Conservation (phyloP, 1,139 yeast genomes). For the Suhomyces anneliseae region DNA sequence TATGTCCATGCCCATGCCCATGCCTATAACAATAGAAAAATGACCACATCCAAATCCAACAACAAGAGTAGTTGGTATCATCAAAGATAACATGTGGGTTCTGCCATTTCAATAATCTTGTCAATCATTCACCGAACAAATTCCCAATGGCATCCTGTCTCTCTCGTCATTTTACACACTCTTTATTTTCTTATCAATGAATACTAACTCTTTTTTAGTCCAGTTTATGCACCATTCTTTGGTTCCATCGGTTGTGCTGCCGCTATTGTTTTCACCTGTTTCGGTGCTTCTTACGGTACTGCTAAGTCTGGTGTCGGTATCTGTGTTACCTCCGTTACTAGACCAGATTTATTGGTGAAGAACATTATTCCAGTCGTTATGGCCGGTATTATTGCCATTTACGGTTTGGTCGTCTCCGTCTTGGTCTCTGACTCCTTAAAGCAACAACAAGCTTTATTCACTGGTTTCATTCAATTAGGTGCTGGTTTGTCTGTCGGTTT, state of each 20-base stretch:
- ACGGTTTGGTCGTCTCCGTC: conserved; percentile 96
- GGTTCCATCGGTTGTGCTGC: conserved; percentile 99
- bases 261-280: conserved; percentile 96
- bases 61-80: no score
- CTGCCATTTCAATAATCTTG: no score
- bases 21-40: no score
- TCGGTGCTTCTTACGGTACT: conserved; percentile 99
- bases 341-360: conserved; percentile 92
- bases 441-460: conserved; percentile 89
- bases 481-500: conserved; percentile 98
- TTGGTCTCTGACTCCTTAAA: conserved; percentile 87
- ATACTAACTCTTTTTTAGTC: conserved; percentile 44
- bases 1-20: no score
- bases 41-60: no score
- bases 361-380: conserved; percentile 95
- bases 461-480: conserved; percentile 97
- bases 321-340: conserved; percentile 95
- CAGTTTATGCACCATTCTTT: conserved; percentile 88
- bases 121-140: no score
- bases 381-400: conserved; percentile 99
- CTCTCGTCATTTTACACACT: neutral
- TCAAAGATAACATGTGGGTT: no score
- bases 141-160: no score
- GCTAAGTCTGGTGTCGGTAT: conserved; percentile 99
- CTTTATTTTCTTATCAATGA: no score